These are phyloP conservation scores for Choricystis sp. DNA, from an alignment of 139 green algal species.

Conservation along the genomic window DNA sequence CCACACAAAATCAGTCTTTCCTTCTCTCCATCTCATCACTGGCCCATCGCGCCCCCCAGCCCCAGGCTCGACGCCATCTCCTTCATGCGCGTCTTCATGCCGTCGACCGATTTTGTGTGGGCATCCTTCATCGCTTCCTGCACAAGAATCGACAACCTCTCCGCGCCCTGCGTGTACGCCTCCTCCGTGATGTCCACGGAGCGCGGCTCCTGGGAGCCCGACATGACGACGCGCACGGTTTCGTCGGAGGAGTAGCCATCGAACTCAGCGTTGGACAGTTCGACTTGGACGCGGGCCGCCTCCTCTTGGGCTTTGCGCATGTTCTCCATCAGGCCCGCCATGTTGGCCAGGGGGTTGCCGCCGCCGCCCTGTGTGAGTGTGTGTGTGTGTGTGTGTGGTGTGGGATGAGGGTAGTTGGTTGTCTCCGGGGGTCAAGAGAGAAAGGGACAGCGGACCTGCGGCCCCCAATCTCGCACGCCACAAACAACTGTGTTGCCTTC, in stretches of 20 bases:
- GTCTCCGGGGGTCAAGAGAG: neutral
- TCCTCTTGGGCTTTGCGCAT: conserved; percentile 89
- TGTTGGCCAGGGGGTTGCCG: conserved; percentile 54
- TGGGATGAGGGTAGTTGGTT: neutral
- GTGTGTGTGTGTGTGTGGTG: neutral
- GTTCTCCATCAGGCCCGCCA: conserved; percentile 76
- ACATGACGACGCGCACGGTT: conserved; percentile 74
- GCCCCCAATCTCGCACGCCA: neutral
- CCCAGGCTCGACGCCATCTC: conserved; percentile 45
- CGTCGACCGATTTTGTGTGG: conserved; percentile 65
- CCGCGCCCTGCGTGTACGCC: conserved; percentile 47
- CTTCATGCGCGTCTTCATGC: conserved; percentile 64
- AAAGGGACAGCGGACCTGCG: neutral
- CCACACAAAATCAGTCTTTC: neutral
- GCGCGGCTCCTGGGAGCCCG: conserved; percentile 78
- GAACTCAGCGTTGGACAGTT: conserved; percentile 74
- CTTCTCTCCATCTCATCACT: neutral
- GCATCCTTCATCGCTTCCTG: conserved; percentile 74
- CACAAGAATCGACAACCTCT: conserved; percentile 47
- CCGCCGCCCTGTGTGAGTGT: conserved; percentile 12
- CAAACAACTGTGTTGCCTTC: neutral
- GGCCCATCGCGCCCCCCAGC: conserved; percentile 6
- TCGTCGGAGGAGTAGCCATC: conserved; percentile 81
- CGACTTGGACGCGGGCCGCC: conserved; percentile 69
- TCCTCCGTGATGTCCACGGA: conserved; percentile 72